Percentiles rank a stretch among this genome's conserved stretches.
Evolutionary conservation across 495 filamentous ascomycete species (phyloP).

Genomic region (Acidiella bohemica): DNA sequence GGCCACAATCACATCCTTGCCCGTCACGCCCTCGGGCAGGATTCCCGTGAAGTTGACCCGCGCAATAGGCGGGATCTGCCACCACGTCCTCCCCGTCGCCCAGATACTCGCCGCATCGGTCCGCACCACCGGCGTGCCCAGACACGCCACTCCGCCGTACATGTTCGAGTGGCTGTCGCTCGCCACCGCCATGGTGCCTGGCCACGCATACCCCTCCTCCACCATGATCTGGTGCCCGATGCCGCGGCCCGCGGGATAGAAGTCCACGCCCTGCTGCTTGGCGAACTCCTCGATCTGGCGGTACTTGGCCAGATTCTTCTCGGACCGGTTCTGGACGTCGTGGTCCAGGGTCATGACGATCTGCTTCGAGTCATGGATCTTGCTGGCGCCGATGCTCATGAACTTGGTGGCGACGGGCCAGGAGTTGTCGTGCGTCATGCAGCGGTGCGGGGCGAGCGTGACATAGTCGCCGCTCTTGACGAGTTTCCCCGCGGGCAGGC

Average conservation of each 20-base stretch:
- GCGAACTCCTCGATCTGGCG: slow-evolving; percentile 77
- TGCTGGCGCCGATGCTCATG: slow-evolving; percentile 72
- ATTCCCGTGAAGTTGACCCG: slow-evolving; percentile 64
- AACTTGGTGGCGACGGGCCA: slow-evolving; percentile 80
- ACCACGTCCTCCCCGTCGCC: slow-evolving; percentile 77
- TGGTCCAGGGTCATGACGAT: slow-evolving; percentile 87
- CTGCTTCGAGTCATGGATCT: slow-evolving; percentile 58
- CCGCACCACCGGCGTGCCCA: slow-evolving; percentile 72
- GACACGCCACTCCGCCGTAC: slow-evolving; percentile 71
- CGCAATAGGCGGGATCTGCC: slow-evolving; percentile 77
- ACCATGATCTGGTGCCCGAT: slow-evolving; percentile 89
- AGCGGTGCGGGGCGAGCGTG: slow-evolving; percentile 54
- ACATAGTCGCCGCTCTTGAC: slow-evolving; percentile 32
- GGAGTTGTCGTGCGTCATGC: slow-evolving; percentile 91
- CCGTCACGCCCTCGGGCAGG: slow-evolving; percentile 69
- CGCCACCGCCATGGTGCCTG: slow-evolving; percentile 71
- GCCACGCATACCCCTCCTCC: slow-evolving; percentile 70
- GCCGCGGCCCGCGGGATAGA: slow-evolving; percentile 70
- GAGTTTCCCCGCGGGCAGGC: slow-evolving; percentile 55
- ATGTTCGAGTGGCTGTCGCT: slow-evolving; percentile 77
- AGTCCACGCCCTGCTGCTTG: slow-evolving; percentile 61
- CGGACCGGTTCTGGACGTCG: slow-evolving; percentile 80
- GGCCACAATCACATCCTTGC: slow-evolving; percentile 90
- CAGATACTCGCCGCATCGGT: slow-evolving; percentile 81
- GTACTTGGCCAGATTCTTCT: slow-evolving; percentile 76